phyloP scores from a whole-genome alignment of 306 rosid genomes.

The Trichosanthes truncata region DNA sequence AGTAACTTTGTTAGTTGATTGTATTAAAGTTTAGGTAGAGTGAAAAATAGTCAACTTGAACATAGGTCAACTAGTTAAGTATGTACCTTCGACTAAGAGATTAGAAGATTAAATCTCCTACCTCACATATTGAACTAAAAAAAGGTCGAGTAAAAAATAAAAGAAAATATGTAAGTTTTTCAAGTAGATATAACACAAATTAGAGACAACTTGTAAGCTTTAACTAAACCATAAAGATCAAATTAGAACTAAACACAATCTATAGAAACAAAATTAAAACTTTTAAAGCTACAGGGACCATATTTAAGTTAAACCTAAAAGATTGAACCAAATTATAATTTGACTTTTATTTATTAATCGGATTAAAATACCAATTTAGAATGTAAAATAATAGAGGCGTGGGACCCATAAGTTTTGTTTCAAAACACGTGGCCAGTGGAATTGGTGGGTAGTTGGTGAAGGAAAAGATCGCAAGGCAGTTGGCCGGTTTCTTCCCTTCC shows the following conservation, averaged over 20 bases:
- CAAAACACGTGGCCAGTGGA: not conserved
- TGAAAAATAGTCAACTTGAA: too few relatives aligned
- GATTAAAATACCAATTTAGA: not conserved
- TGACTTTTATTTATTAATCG: not conserved
- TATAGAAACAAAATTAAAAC: not conserved
- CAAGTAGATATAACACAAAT: not conserved
- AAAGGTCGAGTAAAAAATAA: too few relatives aligned
- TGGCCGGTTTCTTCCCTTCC: not conserved
- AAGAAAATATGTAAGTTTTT: too few relatives aligned
- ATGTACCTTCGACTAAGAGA: too few relatives aligned
- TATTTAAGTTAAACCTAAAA: too few relatives aligned
- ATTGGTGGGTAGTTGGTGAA: not conserved
- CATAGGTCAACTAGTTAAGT: too few relatives aligned
- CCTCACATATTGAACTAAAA: too few relatives aligned
- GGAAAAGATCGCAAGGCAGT: not conserved
- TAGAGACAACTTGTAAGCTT: not conserved
- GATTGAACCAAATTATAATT: too few relatives aligned
- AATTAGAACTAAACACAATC: too few relatives aligned
- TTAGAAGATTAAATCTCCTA: too few relatives aligned
- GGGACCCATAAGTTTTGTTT: not conserved
- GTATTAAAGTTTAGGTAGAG: not conserved
- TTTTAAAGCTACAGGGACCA: too few relatives aligned
- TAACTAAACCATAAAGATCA: not conserved
- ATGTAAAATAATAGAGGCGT: not conserved
- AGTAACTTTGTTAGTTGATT: too few relatives aligned